Conservation (phyloP, 495 filamentous ascomycete species). For the Amphirosellinia nigrospora region DNA sequence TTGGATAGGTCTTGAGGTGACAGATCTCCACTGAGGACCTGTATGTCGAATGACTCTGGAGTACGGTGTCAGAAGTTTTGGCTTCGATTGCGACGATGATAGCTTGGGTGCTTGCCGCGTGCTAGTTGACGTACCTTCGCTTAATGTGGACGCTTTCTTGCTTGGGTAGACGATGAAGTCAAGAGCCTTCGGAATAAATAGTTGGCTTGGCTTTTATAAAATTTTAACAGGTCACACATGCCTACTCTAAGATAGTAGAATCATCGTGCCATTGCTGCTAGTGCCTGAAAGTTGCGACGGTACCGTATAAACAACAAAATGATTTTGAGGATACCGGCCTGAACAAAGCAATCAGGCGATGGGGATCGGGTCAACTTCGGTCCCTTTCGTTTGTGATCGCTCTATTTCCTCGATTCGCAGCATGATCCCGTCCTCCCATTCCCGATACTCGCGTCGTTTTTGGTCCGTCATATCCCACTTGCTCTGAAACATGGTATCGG, state of each 20-base stretch:
- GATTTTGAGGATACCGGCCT: not conserved
- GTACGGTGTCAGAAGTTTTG: not conserved
- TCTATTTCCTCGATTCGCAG: conserved; percentile 60
- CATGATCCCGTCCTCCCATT: conserved; percentile 76
- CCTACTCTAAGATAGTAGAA: not conserved
- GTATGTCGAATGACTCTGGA: not conserved
- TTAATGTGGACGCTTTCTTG: not conserved
- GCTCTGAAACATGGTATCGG: conserved; percentile 84
- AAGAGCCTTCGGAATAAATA: not conserved
- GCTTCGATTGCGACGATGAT: not conserved
- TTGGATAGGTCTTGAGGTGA: not conserved
- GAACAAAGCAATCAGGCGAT: conserved; percentile 6
- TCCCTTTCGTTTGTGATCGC: conserved; percentile 32
- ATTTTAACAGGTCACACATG: not conserved
- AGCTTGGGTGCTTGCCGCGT: not conserved
- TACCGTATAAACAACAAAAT: not conserved
- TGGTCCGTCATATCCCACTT: conserved; percentile 77
- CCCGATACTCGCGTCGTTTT: conserved; percentile 67
- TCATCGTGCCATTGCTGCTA: not conserved
- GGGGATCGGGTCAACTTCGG: conserved; percentile 33
- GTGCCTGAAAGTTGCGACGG: not conserved
- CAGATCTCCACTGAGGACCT: too few relatives aligned
- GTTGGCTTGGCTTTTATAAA: not conserved
- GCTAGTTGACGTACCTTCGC: not conserved
- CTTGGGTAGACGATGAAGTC: not conserved